Conservation (phyloP, 2,329 filamentous ascomycete genomes). For the Verticillium tricorpus region DNA sequence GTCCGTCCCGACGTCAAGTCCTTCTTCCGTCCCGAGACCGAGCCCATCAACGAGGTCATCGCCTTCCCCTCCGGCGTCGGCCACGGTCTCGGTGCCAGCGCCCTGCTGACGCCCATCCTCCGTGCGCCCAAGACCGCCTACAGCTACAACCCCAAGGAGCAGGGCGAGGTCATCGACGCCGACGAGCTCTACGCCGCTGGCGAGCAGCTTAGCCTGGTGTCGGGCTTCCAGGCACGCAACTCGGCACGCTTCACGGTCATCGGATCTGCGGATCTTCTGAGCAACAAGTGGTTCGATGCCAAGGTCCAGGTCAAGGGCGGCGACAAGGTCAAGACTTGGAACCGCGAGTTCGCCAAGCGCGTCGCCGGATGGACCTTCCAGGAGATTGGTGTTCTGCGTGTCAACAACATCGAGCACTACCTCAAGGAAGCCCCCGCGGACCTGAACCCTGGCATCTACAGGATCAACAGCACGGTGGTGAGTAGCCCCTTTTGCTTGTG, state of each 20-base stretch:
- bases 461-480: constrained; percentile 95
- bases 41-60: constrained; percentile 45
- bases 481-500: constrained; percentile 32
- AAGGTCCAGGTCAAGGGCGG: constrained; percentile 61
- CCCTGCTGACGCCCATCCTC: constrained; percentile 76
- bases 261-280: constrained; percentile 80
- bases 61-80: constrained; percentile 80
- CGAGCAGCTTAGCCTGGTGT: constrained; percentile 78
- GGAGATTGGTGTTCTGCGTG: constrained; percentile 83
- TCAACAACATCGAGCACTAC: constrained; percentile 79
- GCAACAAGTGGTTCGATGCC: constrained; percentile 84
- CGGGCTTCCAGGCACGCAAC: constrained; percentile 85
- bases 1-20: constrained; percentile 67
- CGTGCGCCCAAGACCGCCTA: constrained; percentile 83
- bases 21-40: constrained; percentile 62
- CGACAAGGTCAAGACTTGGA: constrained; percentile 59
- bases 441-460: constrained; percentile 83
- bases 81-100: constrained; percentile 73
- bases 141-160: constrained; percentile 90
- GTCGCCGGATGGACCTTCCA: constrained; percentile 95
- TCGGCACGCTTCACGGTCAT: constrained; percentile 84
- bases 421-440: constrained; percentile 53
- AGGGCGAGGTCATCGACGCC: constrained; percentile 54
- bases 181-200: constrained; percentile 86
- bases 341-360: constrained; percentile 79